phyloP scores from a whole-genome alignment of 2,329 filamentous ascomycete species.

The Emericellopsis atlantica region DNA sequence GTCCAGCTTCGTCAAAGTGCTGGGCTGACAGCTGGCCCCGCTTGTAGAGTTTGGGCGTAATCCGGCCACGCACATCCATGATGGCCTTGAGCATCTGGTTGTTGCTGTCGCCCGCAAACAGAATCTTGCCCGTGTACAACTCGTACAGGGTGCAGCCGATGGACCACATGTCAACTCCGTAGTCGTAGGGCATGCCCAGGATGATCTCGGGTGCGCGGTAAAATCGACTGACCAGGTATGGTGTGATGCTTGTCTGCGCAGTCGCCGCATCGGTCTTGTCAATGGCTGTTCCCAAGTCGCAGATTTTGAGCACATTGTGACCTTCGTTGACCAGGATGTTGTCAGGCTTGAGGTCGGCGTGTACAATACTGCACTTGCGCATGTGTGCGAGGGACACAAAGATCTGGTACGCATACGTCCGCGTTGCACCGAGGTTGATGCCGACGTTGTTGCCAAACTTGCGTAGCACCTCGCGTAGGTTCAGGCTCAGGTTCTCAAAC shows the following conservation, averaged over 20 bases:
- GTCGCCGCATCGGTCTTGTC: conserved; percentile 66
- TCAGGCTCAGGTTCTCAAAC: conserved; percentile 90
- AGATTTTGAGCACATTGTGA: conserved; percentile 81
- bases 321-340: conserved; percentile 85
- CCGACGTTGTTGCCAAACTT: conserved; percentile 93
- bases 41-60: conserved; percentile 79
- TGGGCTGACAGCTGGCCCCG: conserved; percentile 62
- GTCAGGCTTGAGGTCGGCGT: conserved; percentile 95
- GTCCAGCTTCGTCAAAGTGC: conserved; percentile 76
- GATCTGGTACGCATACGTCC: conserved; percentile 86
- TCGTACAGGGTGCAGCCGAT: conserved; percentile 96
- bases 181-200: conserved; percentile 90
- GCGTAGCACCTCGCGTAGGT: conserved; percentile 84
- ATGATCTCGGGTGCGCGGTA: conserved; percentile 97
- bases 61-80: conserved; percentile 89
- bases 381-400: conserved; percentile 81
- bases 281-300: conserved; percentile 92
- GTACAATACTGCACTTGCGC: conserved; percentile 84
- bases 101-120: conserved; percentile 91
- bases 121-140: conserved; percentile 91
- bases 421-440: conserved; percentile 77
- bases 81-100: conserved; percentile 97
- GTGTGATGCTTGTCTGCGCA: conserved; percentile 73
- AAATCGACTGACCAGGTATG: conserved; percentile 92
- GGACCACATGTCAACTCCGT: conserved; percentile 93